Percentiles rank a stretch among this genome's conserved stretches.
Evolutionary conservation across 768 basidiomycete species (phyloP).

Genomic region (Lactarius tabidus): DNA sequence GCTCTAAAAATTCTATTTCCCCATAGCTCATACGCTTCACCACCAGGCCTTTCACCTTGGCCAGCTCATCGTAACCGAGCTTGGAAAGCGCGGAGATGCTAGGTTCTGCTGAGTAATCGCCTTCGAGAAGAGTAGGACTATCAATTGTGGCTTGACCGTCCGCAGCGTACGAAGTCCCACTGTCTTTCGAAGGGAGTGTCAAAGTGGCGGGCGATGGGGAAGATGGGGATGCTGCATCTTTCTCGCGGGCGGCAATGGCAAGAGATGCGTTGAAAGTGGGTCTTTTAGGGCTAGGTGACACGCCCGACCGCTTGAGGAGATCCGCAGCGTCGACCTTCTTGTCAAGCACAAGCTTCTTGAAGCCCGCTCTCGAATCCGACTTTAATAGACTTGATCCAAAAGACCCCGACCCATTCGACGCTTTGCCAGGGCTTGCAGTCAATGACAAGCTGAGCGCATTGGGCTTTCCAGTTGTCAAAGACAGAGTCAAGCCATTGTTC

Average conservation of each 20-base stretch:
- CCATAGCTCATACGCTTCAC: slow-evolving; percentile 94
- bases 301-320: slow-evolving; percentile 43
- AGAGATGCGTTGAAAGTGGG: slow-evolving; percentile 73
- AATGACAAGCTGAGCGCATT: slow-evolving; percentile 51
- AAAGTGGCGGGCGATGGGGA: slow-evolving; percentile 15
- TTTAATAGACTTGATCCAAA: slow-evolving; percentile 64
- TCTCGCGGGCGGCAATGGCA: slow-evolving; percentile 70
- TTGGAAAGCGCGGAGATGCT: slow-evolving; percentile 67
- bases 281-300: slow-evolving; percentile 36
- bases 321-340: slow-evolving; percentile 77
- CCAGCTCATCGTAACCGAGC: slow-evolving; percentile 67
- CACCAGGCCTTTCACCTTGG: slow-evolving; percentile 67
- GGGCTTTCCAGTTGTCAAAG: slow-evolving; percentile 45
- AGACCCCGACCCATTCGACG: slow-evolving; percentile 48
- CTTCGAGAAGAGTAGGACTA: slow-evolving; percentile 47
- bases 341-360: slow-evolving; percentile 89
- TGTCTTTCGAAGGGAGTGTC: slow-evolving; percentile 34
- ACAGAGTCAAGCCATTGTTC: slow-evolving; percentile 40
- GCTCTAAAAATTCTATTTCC: slow-evolving; percentile 73
- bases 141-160: slow-evolving; percentile 9
- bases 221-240: slow-evolving; percentile 45
- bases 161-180: slow-evolving; percentile 26
- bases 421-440: slow-evolving; percentile 38
- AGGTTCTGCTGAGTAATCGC: slow-evolving; percentile 91
- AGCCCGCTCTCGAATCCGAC: slow-evolving; percentile 69